Conservation (phyloP, 2,329 filamentous ascomycete genomes). For the Paecilomyces sp. region DNA sequence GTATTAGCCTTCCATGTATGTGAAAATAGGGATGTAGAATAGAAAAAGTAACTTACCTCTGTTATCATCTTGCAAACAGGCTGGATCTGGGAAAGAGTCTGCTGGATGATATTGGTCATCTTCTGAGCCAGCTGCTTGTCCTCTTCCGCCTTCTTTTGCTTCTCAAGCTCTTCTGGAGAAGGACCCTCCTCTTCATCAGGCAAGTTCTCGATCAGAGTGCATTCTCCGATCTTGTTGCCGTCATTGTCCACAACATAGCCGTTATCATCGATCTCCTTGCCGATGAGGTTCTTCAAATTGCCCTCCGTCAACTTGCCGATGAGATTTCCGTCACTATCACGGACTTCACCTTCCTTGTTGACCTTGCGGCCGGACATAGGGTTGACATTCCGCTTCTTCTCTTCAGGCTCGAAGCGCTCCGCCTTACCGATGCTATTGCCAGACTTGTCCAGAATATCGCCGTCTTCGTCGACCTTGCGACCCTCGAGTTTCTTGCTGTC, state of each 20-base stretch:
- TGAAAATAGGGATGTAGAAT: slow-evolving; percentile 16
- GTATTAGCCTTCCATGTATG: slow-evolving; percentile 3
- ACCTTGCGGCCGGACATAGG: slow-evolving; percentile 52
- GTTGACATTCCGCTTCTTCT: slow-evolving; percentile 49
- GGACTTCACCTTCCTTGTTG: slow-evolving; percentile 45
- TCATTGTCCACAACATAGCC: slow-evolving; percentile 52
- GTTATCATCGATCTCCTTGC: slow-evolving; percentile 40
- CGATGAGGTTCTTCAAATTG: slow-evolving; percentile 34
- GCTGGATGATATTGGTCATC: slow-evolving; percentile 65
- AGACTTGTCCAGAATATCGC: slow-evolving; percentile 60
- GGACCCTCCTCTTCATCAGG: slow-evolving; percentile 28
- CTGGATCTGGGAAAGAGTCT: slow-evolving; percentile 75
- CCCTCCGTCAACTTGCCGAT: slow-evolving; percentile 40
- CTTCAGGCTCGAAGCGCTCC: slow-evolving; percentile 60
- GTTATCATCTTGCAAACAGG: slow-evolving; percentile 83
- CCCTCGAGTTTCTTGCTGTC: slow-evolving; percentile 58
- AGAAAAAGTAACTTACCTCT: slow-evolving; percentile 45
- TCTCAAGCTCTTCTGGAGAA: slow-evolving; percentile 41
- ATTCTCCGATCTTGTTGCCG: slow-evolving; percentile 58
- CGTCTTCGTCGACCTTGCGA: slow-evolving; percentile 60
- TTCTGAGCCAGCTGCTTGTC: slow-evolving; percentile 72
- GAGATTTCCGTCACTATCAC: slow-evolving; percentile 38
- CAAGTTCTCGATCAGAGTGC: slow-evolving; percentile 47
- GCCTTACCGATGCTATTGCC: slow-evolving; percentile 61
- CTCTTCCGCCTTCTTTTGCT: slow-evolving; percentile 55